These are phyloP conservation scores for Trichoderma parareesei DNA, from an alignment of 495 filamentous ascomycete genomes.

Conservation along the genomic window DNA sequence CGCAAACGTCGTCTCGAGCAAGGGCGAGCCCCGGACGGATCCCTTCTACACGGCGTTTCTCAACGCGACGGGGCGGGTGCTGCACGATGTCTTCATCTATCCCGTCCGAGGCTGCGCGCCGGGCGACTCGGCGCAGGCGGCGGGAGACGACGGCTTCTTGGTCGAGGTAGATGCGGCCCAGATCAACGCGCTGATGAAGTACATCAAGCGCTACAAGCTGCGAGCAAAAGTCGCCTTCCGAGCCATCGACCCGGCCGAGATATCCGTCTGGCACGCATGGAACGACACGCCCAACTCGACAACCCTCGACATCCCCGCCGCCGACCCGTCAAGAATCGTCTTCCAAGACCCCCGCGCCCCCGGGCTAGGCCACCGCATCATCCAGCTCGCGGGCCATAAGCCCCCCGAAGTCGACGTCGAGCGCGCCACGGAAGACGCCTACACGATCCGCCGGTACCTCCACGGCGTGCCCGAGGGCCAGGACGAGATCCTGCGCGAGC, in stretches of 20 bases:
- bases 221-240: slow-evolving; percentile 66
- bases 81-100: slow-evolving; percentile 89
- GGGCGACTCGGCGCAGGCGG: slow-evolving; percentile 20
- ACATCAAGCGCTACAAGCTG: slow-evolving; percentile 77
- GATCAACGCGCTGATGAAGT: slow-evolving; percentile 50
- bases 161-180: slow-evolving; percentile 73
- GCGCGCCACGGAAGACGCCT: slow-evolving; percentile 30
- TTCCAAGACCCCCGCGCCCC: slow-evolving; percentile 59
- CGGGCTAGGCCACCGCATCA: slow-evolving; percentile 54
- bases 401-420: slow-evolving; percentile 25
- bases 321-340: slow-evolving; percentile 26
- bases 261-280: slow-evolving; percentile 63
- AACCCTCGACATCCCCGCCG: slow-evolving; percentile 15
- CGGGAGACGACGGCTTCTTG: slow-evolving; percentile 49
- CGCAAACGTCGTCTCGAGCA: slow-evolving; percentile 47
- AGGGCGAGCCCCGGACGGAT: slow-evolving; percentile 20
- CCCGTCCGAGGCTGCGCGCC: slow-evolving; percentile 35
- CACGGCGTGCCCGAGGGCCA: slow-evolving; percentile 80
- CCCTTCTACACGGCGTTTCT: slow-evolving; percentile 77
- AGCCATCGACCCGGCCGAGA: slow-evolving; percentile 54
- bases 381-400: slow-evolving; percentile 31
- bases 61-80: slow-evolving; percentile 70
- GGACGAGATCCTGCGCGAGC: slow-evolving; percentile 59
- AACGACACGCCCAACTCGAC: slow-evolving; percentile 15
- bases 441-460: slow-evolving; percentile 65